Base-by-base conservation (phyloP, 23 red algal genomes). In the Cyanidium caldarium region DNA sequence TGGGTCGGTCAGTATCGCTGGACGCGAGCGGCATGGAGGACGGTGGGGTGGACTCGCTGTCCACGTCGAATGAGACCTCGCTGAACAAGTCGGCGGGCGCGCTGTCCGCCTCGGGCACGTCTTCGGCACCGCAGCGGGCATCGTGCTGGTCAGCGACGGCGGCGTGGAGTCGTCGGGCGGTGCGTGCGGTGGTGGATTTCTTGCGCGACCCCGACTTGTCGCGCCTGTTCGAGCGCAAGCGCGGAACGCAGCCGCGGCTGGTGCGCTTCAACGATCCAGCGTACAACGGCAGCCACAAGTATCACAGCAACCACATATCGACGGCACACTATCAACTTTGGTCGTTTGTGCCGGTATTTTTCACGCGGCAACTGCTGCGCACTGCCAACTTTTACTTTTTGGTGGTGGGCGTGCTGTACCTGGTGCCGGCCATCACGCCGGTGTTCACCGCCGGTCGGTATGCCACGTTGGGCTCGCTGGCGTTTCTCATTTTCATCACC, bases 311-410 rank as follows among this genome's bases (percentile, higher is more conserved):
- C 67, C 83, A 95, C 39, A 61, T 95, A 21, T 87, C 83, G 20
- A 95, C 89, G 17, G 84, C 89, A 7, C 86, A 87, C 78, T 95
- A 95, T 38, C 66, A 65, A 23, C 44, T 46, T 30, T 81, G 46
- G 68, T 77, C 57, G 39, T 68, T 78, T 0, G 38, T 84, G 66
- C 79, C 79, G 20, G 46, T 69, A 33, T 94, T 94, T 40, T 61
- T 94, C 30, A 65, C 38, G 33, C 68, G 79, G 39, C 82, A 86
- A 74, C 84, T 86, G 25, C 66, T 72, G 38, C 77, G 82, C 34
- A 75, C 79, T 39, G 76, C 78, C 67, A 91, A 91, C 68, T 65
- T 77, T 29, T 91, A 91, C 65, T 94, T 94, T 81, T 39, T 87
- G 26, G 44, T 87, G 35, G 81, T 94, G 7, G 78, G 79, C 43